Base-by-base conservation (phyloP, 495 filamentous ascomycete genomes). In the Aspergillus sparsus region DNA sequence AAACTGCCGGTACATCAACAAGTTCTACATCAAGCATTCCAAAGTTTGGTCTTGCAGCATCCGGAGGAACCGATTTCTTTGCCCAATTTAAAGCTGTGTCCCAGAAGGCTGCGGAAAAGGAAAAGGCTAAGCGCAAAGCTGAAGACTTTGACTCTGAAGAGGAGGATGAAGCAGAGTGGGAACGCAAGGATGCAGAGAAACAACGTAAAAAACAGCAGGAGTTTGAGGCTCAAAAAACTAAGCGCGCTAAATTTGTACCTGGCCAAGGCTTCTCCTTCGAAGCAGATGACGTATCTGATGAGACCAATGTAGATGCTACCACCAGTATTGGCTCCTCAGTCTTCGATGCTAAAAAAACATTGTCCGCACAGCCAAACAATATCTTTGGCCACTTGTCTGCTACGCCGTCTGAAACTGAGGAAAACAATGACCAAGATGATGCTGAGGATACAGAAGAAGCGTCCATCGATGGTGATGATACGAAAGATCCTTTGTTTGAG, bases 361-460 rank as follows among this genome's bases (percentile, higher is more conserved):
- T 70, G 1, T 31, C 74, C 1, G 58, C 65, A 44, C 70, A 72
- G 39, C 67, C 72, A 8, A 71, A 70, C 39, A 89, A 88, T 60
- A 86, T 87, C 27, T 89, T 89, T 57, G 79, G 85, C 52, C 81
- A 87, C 57, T 72, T 88, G 37, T 85, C 85, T 2, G 83, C 81
- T 37, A 75, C 73, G 12, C 83, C 83, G 37, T 77, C 74, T 12
- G 82, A 81, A 21, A 75, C 68, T 6, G 78, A 68, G 10, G 66
- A 65, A 13, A 61, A 68, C 7, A 64, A 66, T 51, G 11, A 39
- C 32, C 80, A 83, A 18, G 76, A 77, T 6, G 75, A 76, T 9
- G 80, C 77, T 12, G 76, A 78, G n/a, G 75, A 79, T 41, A 73
- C 75, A 7, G 80, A 72, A 42, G 66, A 71, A 15, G 75, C 66